Conservation (phyloP, 2,329 filamentous ascomycete genomes). For the Trichoderma sp. region DNA sequence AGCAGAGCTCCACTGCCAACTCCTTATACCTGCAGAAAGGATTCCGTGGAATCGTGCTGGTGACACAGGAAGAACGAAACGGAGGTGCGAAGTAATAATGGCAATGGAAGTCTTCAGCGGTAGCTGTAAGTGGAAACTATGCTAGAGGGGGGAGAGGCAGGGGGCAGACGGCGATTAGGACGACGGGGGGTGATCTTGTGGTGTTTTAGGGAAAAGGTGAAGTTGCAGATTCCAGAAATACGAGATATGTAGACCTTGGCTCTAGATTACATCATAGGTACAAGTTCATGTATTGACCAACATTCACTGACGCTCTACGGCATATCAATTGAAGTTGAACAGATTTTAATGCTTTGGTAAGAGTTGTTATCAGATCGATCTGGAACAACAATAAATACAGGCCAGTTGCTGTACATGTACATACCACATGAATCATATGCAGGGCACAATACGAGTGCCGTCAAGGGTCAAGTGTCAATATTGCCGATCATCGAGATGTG, state of each 20-base stretch:
- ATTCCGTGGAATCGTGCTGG: neutral
- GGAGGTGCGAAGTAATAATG: neutral
- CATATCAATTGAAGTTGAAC: too few species aligned
- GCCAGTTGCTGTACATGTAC: neutral
- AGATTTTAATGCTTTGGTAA: neutral
- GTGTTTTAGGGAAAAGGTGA: slow-evolving; percentile 8
- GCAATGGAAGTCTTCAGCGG: neutral
- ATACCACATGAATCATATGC: neutral
- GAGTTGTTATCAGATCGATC: neutral
- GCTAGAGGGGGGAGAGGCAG: neutral
- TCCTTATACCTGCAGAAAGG: neutral
- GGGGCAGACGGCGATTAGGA: neutral
- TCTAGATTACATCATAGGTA: neutral
- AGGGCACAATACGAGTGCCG: slow-evolving; percentile 8
- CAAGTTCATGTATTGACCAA: neutral
- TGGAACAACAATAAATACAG: neutral
- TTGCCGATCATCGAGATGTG: neutral
- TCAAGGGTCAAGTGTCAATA: neutral
- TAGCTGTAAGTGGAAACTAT: neutral
- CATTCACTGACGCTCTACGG: neutral
- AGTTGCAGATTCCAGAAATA: neutral
- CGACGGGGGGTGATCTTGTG: slow-evolving; percentile 1
- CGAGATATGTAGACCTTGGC: neutral
- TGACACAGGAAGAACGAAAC: neutral
- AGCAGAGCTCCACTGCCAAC: neutral